Conservation (phyloP, 1,139 yeast species). For the Meyerozyma sp. region DNA sequence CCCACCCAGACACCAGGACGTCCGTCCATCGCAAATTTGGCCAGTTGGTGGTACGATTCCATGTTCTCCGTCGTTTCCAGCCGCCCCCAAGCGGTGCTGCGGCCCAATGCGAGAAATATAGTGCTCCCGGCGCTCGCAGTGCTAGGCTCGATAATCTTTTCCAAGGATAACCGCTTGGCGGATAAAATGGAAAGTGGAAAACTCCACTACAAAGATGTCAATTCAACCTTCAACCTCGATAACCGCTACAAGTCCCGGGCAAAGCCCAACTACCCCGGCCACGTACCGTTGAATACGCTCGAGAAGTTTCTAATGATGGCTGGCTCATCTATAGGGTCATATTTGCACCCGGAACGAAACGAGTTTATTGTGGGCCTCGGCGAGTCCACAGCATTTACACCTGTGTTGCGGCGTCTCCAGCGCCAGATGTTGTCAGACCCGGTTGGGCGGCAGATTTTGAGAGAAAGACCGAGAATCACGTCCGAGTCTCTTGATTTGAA, state of each 20-base stretch:
- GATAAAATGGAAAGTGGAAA: slow-evolving; percentile 54
- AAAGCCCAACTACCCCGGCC: slow-evolving; percentile 64
- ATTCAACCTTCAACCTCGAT: slow-evolving; percentile 22
- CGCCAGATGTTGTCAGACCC: slow-evolving; percentile 70
- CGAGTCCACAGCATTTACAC: slow-evolving; percentile 79
- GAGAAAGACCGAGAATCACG: slow-evolving; percentile 81
- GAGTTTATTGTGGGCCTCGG: slow-evolving; percentile 91
- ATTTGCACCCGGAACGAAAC: slow-evolving; percentile 73
- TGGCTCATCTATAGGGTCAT: slow-evolving; percentile 81
- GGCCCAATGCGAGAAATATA: slow-evolving; percentile 4
- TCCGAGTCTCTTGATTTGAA: slow-evolving; percentile 63
- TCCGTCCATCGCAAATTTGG: background rate
- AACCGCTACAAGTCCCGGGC: slow-evolving; percentile 33
- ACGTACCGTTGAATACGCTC: slow-evolving; percentile 62
- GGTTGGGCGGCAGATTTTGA: slow-evolving; percentile 69
- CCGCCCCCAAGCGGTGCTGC: background rate
- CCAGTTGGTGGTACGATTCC: background rate
- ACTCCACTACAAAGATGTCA: slow-evolving; percentile 37
- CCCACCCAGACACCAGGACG: no score
- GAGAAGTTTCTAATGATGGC: slow-evolving; percentile 64
- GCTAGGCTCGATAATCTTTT: slow-evolving; percentile 26
- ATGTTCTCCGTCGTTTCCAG: background rate
- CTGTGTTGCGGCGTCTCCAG: slow-evolving; percentile 58
- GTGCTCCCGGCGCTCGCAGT: slow-evolving; percentile 14
- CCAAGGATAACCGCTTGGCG: slow-evolving; percentile 49